phyloP scores from a whole-genome alignment of 2,329 filamentous ascomycete species.

The Ceratocystis smalleyi region DNA sequence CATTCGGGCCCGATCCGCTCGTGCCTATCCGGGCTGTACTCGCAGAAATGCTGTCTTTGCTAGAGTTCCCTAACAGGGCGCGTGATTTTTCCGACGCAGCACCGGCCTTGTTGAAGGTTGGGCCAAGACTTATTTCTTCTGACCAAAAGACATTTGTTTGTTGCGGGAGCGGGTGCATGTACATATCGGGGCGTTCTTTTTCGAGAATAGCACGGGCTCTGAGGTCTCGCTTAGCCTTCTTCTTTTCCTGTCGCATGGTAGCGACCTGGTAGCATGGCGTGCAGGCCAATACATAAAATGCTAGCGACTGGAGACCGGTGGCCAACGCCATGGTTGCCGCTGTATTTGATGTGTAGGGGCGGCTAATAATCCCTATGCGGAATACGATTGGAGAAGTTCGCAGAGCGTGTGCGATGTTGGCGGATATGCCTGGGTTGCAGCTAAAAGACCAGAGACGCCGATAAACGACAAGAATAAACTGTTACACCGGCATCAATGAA shows the following conservation, averaged over 20 bases:
- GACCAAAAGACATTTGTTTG: conserved; percentile 80
- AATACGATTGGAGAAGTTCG: too few species aligned
- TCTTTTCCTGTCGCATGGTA: conserved; percentile 53
- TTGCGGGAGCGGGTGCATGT: conserved; percentile 67
- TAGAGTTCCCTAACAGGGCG: conserved; percentile 9
- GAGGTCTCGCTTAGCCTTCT: conserved; percentile 52
- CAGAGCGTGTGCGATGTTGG: too few species aligned
- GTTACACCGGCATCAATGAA: conserved; percentile 13
- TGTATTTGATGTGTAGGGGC: conserved; percentile 21
- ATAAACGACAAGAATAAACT: conserved; percentile 7
- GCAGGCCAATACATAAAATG: conserved; percentile 66
- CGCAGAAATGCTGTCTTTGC: conserved; percentile 14
- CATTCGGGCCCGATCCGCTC: conserved; percentile 44
- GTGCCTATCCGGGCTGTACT: conserved; percentile 29
- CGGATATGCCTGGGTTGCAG: too few species aligned
- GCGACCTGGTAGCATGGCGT: conserved; percentile 60
- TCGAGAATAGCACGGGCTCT: conserved; percentile 49
- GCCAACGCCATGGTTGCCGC: conserved; percentile 31
- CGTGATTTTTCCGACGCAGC: conserved; percentile 20
- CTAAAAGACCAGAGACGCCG: background rate
- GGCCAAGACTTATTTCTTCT: conserved; percentile 73
- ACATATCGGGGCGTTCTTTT: conserved; percentile 54
- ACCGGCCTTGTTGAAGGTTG: conserved; percentile 51
- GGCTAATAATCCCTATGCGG: too few species aligned
- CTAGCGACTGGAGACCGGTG: conserved; percentile 54